Evolutionary conservation across 768 basidiomycete genomes (phyloP), one percentile per base, ranked within the genome.

Genomic region (Tubosaeta brunneosetosa): DNA sequence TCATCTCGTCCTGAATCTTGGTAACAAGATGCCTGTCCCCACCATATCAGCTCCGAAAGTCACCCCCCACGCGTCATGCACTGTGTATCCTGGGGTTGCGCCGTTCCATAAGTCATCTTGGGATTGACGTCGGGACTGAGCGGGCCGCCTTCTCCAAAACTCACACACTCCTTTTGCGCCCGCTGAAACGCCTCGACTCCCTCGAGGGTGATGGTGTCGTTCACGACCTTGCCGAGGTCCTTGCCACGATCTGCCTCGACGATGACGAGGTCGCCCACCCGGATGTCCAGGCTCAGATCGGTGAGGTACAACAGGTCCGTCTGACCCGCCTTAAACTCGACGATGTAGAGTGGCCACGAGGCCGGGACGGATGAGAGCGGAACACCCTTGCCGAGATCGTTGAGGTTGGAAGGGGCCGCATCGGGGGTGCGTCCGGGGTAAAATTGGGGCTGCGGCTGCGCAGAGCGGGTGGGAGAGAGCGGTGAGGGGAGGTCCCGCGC

Each of bases 251-350:
- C 95, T 27, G 93, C 95, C 69, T 98, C 95, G 16, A 98, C 95
- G 56, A 97, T 93, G 55, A 98, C 95, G 34, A 93, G 74, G 65
- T 97, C 95, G 2, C 93, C 95, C 19, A 88, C 84, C 6, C 83
- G 80, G 55, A 97, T 83, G 33, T 78, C 73, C 36, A 81, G 62
- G 61, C 76, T 63, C 55, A 78, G 75, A 63, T 94, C 89, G 1
- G 85, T 87, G 55, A 86, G 78, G 69, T 97, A 98, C 72, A 94
- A 98, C 26, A 99, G 73, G 68, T 98, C 95, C 56, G 93, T 93
- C 37, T 95, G 83, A 0, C 93, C 92, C 0, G 94, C 94, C 72
- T 97, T 99, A 79, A 99, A 99, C 69, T 97, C 90, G 61, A 97
- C 88, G 61, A 97, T 94, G 77, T 82, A 97, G 8, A 99, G 79